phyloP scores from a whole-genome alignment of 1,139 yeast species.

The Lodderomyces elongisporus region DNA sequence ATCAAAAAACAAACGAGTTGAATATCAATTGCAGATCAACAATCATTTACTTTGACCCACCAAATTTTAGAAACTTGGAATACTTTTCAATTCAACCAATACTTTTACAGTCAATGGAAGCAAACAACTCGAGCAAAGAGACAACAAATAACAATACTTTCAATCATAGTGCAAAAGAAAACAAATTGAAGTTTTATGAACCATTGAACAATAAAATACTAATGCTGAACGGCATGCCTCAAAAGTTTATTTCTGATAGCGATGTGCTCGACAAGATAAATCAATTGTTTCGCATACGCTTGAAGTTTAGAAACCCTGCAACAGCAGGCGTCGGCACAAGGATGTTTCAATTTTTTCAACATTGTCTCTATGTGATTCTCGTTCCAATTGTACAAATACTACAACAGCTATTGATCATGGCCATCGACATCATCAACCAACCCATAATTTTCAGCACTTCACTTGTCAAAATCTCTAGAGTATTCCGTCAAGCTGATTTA shows the following conservation, averaged over 20 bases:
- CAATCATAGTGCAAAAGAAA: neutral
- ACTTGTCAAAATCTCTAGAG: conserved; percentile 48
- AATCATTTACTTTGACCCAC: conserved; percentile 65
- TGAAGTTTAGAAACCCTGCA: conserved; percentile 9
- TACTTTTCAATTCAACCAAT: conserved; percentile 75
- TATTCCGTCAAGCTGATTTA: conserved; percentile 74
- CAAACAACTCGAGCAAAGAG: neutral
- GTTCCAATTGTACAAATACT: conserved; percentile 12
- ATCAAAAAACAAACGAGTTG: too few relatives aligned
- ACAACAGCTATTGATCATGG: conserved; percentile 19
- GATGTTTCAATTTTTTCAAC: neutral
- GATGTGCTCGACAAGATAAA: conserved; percentile 30
- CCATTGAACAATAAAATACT: conserved; percentile 1
- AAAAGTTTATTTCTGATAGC: conserved; percentile 21
- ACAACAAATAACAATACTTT: neutral
- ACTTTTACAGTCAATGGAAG: conserved; percentile 49
- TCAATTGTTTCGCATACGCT: conserved; percentile 22
- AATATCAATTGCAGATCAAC: conserved; percentile 19
- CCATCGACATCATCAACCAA: conserved; percentile 24
- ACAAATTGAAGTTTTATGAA: conserved; percentile 7
- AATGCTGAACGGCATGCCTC: neutral
- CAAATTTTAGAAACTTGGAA: conserved; percentile 68
- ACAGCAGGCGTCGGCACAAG: too few relatives aligned
- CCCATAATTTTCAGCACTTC: conserved; percentile 16
- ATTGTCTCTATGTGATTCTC: neutral